Evolutionary conservation across 345 rosid species (phyloP).

Genomic region (Trapa incisa): DNA sequence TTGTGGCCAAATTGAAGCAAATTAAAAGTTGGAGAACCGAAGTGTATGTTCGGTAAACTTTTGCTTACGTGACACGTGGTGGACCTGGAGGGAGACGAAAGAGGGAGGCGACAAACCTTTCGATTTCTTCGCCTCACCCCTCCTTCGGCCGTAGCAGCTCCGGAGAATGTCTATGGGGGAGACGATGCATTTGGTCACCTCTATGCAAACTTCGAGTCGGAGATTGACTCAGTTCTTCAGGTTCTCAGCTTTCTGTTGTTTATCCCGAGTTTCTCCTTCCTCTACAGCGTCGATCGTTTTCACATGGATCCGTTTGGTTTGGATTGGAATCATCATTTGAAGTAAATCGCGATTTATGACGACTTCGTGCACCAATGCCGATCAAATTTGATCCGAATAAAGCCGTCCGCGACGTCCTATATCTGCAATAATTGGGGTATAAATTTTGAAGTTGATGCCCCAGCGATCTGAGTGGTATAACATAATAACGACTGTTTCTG

Average conservation of each 20-base stretch:
- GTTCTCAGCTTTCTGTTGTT: constrained; percentile 11
- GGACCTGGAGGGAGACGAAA: background rate
- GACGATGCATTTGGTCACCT: constrained; percentile 63
- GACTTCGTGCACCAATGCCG: too few species aligned
- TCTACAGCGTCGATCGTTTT: constrained; percentile 29
- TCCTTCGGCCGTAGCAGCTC: constrained; percentile 11
- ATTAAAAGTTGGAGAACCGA: background rate
- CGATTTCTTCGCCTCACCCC: constrained; percentile 20
- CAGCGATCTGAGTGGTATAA: too few species aligned
- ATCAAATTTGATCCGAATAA: too few species aligned
- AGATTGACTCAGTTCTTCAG: constrained; percentile 32
- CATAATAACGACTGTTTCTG: too few species aligned
- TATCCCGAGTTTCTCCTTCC: too few species aligned
- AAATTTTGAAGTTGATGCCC: too few species aligned
- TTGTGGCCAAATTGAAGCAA: background rate
- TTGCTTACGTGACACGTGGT: background rate
- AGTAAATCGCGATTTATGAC: too few species aligned
- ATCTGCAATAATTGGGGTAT: too few species aligned
- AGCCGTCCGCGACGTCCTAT: too few species aligned
- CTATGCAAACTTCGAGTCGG: constrained; percentile 38
- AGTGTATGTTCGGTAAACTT: background rate
- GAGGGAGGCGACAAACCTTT: background rate
- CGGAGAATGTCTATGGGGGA: constrained; percentile 34
- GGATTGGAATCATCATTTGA: too few species aligned
- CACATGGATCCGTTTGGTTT: too few species aligned